Percentiles rank a stretch among this genome's conserved stretches.
Conservation (phyloP, 2,329 filamentous ascomycete genomes). For the Bertia moriformis region DNA sequence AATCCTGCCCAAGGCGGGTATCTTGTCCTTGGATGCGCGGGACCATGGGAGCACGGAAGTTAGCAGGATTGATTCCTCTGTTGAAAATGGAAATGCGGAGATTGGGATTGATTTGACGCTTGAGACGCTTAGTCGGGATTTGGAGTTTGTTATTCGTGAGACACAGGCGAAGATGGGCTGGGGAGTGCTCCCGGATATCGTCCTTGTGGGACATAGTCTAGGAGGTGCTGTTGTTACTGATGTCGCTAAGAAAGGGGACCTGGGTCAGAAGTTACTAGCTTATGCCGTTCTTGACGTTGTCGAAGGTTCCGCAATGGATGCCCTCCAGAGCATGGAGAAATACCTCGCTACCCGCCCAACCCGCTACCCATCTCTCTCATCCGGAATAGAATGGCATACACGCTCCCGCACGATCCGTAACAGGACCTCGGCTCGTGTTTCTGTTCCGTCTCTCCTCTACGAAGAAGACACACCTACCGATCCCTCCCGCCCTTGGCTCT, state of each 20-base stretch:
- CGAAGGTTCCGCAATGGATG: slow-evolving; percentile 89
- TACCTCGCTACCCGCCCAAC: slow-evolving; percentile 72
- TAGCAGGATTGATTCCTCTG: slow-evolving; percentile 7
- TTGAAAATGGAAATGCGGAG: neutral
- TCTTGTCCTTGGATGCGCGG: slow-evolving; percentile 73
- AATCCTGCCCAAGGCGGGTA: slow-evolving; percentile 63
- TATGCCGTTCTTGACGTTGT: slow-evolving; percentile 91
- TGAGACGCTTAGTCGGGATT: slow-evolving; percentile 56
- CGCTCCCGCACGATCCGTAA: slow-evolving; percentile 79
- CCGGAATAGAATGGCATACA: slow-evolving; percentile 87
- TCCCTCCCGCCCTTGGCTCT: slow-evolving; percentile 48
- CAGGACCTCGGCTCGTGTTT: slow-evolving; percentile 66
- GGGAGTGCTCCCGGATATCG: slow-evolving; percentile 55
- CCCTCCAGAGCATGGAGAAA: slow-evolving; percentile 81
- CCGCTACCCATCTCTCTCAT: slow-evolving; percentile 62
- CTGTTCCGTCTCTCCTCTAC: slow-evolving; percentile 66
- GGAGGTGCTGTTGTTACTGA: slow-evolving; percentile 85
- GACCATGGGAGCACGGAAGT: slow-evolving; percentile 67
- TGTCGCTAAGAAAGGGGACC: slow-evolving; percentile 50
- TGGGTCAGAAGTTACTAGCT: slow-evolving; percentile 60
- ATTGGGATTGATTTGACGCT: slow-evolving; percentile 51
- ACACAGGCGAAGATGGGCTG: slow-evolving; percentile 59
- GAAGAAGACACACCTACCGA: slow-evolving; percentile 14
- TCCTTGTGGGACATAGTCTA: slow-evolving; percentile 83
- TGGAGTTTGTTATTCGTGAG: slow-evolving; percentile 53